Percentiles rank a stretch among this genome's conserved stretches.
Conservation (phyloP, 2,329 filamentous ascomycete genomes). For the Aspergillus novofumigatus region DNA sequence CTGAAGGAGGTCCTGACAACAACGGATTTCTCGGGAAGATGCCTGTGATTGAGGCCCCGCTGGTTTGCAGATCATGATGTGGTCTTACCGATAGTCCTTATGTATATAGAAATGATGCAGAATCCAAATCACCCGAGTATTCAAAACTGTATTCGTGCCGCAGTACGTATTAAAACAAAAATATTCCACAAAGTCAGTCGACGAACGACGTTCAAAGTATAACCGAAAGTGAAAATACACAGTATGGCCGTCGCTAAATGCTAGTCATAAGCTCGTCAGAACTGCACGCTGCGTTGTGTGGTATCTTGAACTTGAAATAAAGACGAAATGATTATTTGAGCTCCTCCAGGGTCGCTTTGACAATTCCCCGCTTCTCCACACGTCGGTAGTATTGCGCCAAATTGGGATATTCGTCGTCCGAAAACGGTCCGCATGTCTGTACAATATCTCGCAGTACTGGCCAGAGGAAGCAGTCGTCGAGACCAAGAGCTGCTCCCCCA, state of each 20-base stretch:
- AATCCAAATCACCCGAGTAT: background rate
- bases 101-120: background rate
- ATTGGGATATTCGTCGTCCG: conserved; percentile 25
- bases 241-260: background rate
- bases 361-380: conserved; percentile 36
- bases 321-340: background rate
- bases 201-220: background rate
- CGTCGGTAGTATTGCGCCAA: conserved; percentile 36
- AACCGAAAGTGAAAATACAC: background rate
- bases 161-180: background rate
- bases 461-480: conserved; percentile 45
- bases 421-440: conserved; percentile 19
- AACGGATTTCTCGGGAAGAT: conserved; percentile 23
- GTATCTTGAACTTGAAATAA: background rate
- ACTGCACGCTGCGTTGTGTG: background rate
- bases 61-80: background rate
- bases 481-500: conserved; percentile 30
- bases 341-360: conserved; percentile 31
- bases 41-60: conserved; percentile 14
- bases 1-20: conserved; percentile 37
- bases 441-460: conserved; percentile 39
- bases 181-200: background rate
- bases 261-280: background rate
- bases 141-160: background rate
- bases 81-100: background rate